Conservation (phyloP, 495 filamentous ascomycete species). For the Hypoxylon subgilvum region DNA sequence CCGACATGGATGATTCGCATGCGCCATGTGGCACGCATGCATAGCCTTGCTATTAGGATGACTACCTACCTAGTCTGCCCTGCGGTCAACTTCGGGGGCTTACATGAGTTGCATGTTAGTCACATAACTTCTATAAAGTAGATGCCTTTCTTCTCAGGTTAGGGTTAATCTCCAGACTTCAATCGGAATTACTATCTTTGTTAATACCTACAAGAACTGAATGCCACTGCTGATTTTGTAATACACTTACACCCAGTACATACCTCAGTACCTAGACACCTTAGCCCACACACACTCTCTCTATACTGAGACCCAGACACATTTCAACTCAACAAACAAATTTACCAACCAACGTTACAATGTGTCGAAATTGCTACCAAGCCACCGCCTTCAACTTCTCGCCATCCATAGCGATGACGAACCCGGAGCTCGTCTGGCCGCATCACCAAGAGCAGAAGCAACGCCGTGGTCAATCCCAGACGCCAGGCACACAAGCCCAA, state of each 20-base stretch:
- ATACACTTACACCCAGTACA: no score
- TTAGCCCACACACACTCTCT: no score
- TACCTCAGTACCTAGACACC: no score
- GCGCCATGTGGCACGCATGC: no score
- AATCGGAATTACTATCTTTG: no score
- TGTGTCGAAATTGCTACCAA: constrained; percentile 21
- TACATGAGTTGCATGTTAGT: constrained; percentile 14
- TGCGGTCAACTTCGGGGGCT: not conserved
- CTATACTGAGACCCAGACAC: not conserved
- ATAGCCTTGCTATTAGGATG: constrained; percentile 14
- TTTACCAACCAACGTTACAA: constrained; percentile 9
- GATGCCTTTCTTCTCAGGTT: constrained; percentile 22
- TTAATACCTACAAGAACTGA: no score
- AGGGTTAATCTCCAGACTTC: not conserved
- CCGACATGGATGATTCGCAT: not conserved
- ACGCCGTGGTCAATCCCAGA: not conserved
- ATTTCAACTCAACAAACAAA: not conserved
- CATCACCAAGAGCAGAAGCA: constrained; percentile 32
- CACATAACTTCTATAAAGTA: constrained; percentile 14
- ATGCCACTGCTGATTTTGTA: no score
- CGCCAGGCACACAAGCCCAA: not conserved
- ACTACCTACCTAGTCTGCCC: not conserved
- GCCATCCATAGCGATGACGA: constrained; percentile 33
- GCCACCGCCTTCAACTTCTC: constrained; percentile 23
- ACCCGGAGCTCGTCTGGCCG: constrained; percentile 32